phyloP scores from a whole-genome alignment of 2,329 filamentous ascomycete species.

The Leptoxyphium fumago region DNA sequence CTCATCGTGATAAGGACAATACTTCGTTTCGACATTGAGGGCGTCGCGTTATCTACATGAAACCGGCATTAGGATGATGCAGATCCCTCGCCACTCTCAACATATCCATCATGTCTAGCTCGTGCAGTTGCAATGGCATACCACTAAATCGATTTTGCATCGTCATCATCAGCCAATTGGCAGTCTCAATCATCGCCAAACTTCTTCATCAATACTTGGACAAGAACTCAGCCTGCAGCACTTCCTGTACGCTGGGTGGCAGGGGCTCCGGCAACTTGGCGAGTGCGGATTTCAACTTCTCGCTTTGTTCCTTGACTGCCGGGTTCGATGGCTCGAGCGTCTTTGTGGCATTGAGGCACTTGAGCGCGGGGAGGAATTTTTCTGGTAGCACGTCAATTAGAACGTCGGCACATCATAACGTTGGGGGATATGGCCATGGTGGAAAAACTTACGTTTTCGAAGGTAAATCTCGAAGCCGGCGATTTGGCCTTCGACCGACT shows the following conservation, averaged over 20 bases:
- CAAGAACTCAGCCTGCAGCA: conserved; percentile 51
- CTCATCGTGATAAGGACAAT: too few species aligned
- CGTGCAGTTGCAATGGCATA: too few species aligned
- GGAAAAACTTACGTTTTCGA: conserved; percentile 55
- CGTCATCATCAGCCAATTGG: too few species aligned
- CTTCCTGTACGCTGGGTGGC: conserved; percentile 48
- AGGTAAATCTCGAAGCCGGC: conserved; percentile 84
- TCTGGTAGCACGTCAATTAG: conserved; percentile 25
- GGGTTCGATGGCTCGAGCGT: conserved; percentile 55
- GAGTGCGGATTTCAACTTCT: conserved; percentile 42
- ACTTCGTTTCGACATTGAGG: too few species aligned
- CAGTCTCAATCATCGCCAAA: too few species aligned
- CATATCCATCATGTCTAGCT: too few species aligned
- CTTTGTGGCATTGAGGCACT: conserved; percentile 63
- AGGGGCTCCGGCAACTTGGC: conserved; percentile 42
- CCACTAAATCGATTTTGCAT: too few species aligned
- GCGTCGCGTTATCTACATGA: too few species aligned
- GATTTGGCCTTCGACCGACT: conserved; percentile 67
- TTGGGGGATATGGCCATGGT: neutral
- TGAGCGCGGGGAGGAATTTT: conserved; percentile 76
- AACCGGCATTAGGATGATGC: too few species aligned
- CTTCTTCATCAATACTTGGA: conserved; percentile 22
- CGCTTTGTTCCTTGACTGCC: conserved; percentile 59
- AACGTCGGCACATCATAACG: neutral
- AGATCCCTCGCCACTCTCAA: too few species aligned